Conservation (phyloP, 73 alveolate species). For the Paramecium sexaurelia region DNA sequence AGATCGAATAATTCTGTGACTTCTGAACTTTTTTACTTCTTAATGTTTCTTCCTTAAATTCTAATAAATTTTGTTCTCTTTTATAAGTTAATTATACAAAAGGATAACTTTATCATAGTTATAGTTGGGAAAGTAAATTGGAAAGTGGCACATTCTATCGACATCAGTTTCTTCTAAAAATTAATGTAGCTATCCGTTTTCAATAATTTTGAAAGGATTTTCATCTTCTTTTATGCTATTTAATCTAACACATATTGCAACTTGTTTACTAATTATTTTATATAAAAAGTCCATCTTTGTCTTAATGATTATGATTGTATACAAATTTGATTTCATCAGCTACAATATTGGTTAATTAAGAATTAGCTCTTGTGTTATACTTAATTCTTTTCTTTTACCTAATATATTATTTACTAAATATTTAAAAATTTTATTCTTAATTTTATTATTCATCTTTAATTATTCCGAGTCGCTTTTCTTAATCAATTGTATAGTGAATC, state of each 20-base stretch:
- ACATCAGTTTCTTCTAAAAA: conserved; percentile 13
- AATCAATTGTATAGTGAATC: neutral
- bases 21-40: neutral
- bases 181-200: neutral
- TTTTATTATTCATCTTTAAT: neutral
- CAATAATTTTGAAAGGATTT: neutral
- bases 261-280: neutral
- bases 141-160: neutral
- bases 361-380: neutral
- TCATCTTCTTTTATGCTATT: neutral
- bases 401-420: neutral
- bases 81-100: neutral
- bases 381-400: neutral
- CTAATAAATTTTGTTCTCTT: neutral
- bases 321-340: conserved; percentile 39
- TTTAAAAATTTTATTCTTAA: neutral
- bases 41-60: neutral
- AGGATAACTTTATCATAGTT: neutral
- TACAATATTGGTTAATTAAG: conserved; percentile 4
- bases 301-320: neutral
- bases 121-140: neutral
- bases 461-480: neutral
- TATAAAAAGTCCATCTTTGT: neutral
- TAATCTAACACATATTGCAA: neutral
- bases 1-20: neutral